Base-by-base conservation (phyloP, 78 protist genomes). In the Dictyostelium purpureum region DNA sequence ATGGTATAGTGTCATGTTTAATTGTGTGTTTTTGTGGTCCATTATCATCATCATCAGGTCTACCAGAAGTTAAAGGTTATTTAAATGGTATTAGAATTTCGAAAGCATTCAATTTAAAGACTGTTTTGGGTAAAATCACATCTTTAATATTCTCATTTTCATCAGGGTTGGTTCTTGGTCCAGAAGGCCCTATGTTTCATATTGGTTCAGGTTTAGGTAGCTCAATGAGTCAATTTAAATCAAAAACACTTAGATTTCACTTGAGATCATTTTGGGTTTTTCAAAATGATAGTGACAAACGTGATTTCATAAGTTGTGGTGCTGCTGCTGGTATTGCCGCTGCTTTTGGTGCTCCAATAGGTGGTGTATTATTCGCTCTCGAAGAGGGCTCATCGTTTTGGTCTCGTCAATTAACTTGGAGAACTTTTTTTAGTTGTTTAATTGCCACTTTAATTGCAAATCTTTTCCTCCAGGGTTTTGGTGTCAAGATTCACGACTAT, bases 251-350 rank as follows among this genome's bases (percentile, higher is more conserved):
- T 38, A 40, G 40, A 18, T 21, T 79, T 9, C 89, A 90, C n/a
- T 37, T 90, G 6, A 81, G 37, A n/a, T 40, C 40, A 38, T 52
- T 81, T n/a, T 77, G 87, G 88, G 10, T 90, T 6, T 90, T 75
- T 66, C 85, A 79, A 54, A 75, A 88, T 19, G 97, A 95, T 83
- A 26, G 59, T 35, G 96, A 96, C 38, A 91, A 94, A 89, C 61
- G 95, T n/a, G 96, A 89, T 42, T 97, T 96, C 33, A 95, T 97
- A 18, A 75, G 97, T n/a, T 67, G 90, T 14, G 98, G 98, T 19
- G 97, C 97, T 16, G 98, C 98, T 14, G 98, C 98, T 0, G 98
- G 98, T 61, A 97, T 97, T 24, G 95, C 98, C 2, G 97, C 98
- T 0, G 98, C 98, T 33, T 97, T 97, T 76, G 97, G 97, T 37